These are phyloP conservation scores for Coniochaeta sp. DNA, from an alignment of 2,329 filamentous ascomycete genomes.

Conservation along the genomic window DNA sequence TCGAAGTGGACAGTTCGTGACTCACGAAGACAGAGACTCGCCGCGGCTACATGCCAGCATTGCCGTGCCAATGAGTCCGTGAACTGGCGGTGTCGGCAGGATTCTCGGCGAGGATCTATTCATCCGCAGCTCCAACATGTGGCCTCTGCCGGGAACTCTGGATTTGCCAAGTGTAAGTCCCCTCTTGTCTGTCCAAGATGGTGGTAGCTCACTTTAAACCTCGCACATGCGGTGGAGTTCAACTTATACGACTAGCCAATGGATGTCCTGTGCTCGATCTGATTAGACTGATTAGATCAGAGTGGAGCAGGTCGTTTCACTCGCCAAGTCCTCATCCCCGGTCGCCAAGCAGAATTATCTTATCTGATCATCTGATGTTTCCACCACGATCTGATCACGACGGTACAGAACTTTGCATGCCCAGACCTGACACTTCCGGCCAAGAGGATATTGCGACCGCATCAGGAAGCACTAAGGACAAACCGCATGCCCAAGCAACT, in stretches of 20 bases:
- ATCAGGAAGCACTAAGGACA: neutral
- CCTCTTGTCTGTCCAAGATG: too few relatives aligned
- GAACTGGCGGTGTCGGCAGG: too few relatives aligned
- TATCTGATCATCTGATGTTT: constrained; percentile 7
- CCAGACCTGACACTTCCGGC: neutral
- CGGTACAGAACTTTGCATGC: neutral
- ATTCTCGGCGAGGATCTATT: neutral
- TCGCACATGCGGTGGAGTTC: neutral
- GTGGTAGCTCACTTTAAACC: neutral
- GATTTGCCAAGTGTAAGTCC: too few relatives aligned
- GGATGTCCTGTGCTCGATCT: neutral
- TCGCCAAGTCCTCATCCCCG: neutral
- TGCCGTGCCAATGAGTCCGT: too few relatives aligned
- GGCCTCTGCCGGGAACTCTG: too few relatives aligned
- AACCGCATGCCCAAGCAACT: neutral
- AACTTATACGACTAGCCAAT: neutral
- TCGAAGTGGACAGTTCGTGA: too few relatives aligned
- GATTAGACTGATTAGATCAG: neutral
- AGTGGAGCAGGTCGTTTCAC: neutral
- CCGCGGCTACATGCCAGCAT: too few relatives aligned
- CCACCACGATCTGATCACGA: neutral
- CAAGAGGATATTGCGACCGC: neutral
- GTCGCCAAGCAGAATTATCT: constrained; percentile 2
- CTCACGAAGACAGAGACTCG: too few relatives aligned
- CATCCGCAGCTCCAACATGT: neutral